Base-by-base conservation (phyloP, 2,329 filamentous ascomycete species). In the Talaromyces verruculosus region DNA sequence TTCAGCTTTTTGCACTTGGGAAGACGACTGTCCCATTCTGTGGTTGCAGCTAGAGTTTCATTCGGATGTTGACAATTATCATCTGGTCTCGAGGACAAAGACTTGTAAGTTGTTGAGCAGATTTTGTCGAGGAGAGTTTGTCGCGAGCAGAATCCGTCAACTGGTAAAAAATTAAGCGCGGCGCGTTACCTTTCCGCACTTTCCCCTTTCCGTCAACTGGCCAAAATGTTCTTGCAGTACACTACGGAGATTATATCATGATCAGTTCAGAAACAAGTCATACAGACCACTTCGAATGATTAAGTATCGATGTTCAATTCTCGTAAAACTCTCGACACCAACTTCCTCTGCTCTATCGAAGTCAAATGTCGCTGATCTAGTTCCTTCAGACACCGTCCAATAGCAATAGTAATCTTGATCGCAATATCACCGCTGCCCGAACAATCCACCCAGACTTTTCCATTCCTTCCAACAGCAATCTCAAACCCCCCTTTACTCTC, bases 391-490 rank as follows among this genome's bases (percentile, higher is more conserved):
- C 92, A 91, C 71, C 87, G 87, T 0, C 93, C 94, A 65, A 98
- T 91, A 0, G 88, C 85, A 68, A 97, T 81, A 7, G 93, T 89
- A 37, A 88, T 88, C 79, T 86, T 90, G 43, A 89, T 81, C 15
- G 76, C 74, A 65, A 67, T 70, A 35, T 79, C 76, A 68, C 84
- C 90, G 33, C 90, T 91, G 65, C 79, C 78, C 5, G 79, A 78
- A 70, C 90, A 93, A 74, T 94, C 89, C 15, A 98, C 91, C 93
- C 95, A 98, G 25, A 98, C 86, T 76, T 88, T 89, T 47, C 95
- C 95, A 77, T 99, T 99, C 73, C 92, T 87, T 19, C 95, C 95
- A 8, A 97, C 91, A 0, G 94, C 94, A 67, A 96, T 91, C 82
- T 99, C 95, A 76, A 98, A 99, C 22, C 91, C 88, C 22, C 80